Evolutionary conservation across 116 monocot genomes (phyloP), one percentile per base, ranked within the genome.

Genomic region (Thalassia testudinum): DNA sequence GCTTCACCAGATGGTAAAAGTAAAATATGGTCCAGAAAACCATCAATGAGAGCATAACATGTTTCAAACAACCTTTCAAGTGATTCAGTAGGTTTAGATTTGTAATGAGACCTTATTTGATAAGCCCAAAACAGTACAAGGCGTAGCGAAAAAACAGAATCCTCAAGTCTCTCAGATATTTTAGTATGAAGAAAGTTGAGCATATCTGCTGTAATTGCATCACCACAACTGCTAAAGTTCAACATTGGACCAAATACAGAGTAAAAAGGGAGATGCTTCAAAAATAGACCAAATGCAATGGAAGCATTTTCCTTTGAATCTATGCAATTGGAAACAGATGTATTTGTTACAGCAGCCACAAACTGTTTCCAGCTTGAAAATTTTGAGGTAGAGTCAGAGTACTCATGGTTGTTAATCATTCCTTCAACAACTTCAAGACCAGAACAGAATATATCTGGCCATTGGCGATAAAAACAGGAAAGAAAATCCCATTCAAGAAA

Each of bases 101-200:
- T 66, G 50, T 70, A 79, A 27, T 64, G 53, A 50, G 59, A 62
- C 28, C 79, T 54, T 45, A 75, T 68, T 28, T 73, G 74, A 70
- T 79, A 42, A 16, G 72, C 67, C 85, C 85, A 85, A 70, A 89
- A 97, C 6, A 97, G 66, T 22, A 79, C 16, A 62, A 64, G 48
- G 38, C 55, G 76, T 43, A 85, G 43, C 43, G 43, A 75, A 21
- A 23, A 56, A 20, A 74, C 55, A 15, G 66, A 72, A 13, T 77
- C 65, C 29, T 67, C 49, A 21, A 64, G 34, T 15, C 56, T 69
- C 61, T 70, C 58, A 58, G 54, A 68, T 52, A 97, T 11, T 48
- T 77, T 97, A 54, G 38, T 43, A 58, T 45, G 52, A 57, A 97
- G 79, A 51, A 97, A 65, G 21, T 68, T 66, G 49, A 70, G 58